Conservation (phyloP, 106 monocot species). For the Amphibolis antarctica region DNA sequence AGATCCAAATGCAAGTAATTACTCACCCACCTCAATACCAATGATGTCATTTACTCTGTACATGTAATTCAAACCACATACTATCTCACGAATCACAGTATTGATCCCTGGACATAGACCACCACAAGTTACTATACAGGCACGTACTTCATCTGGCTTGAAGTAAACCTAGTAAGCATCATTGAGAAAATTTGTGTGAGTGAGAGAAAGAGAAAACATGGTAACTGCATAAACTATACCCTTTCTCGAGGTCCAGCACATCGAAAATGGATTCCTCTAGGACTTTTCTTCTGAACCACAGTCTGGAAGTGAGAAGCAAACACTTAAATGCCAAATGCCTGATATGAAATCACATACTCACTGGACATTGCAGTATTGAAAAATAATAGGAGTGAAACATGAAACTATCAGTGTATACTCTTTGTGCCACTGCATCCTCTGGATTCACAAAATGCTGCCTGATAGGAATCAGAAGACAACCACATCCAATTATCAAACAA, state of each 20-base stretch:
- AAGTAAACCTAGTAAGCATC: constrained; percentile 10
- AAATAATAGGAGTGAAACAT: constrained; percentile 1
- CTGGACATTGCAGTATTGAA: not conserved
- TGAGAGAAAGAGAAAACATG: not conserved
- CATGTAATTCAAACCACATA: constrained; percentile 16
- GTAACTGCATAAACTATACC: not conserved
- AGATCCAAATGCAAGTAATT: not conserved
- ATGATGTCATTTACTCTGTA: constrained; percentile 14
- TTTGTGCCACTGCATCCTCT: constrained; percentile 10
- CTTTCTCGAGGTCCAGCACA: constrained; percentile 12
- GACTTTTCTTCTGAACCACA: constrained; percentile 6
- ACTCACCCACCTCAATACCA: constrained; percentile 7
- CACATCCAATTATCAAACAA: not conserved
- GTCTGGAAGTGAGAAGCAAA: not conserved
- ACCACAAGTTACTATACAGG: constrained; percentile 17
- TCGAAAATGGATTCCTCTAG: constrained; percentile 15
- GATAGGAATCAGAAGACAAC: not conserved
- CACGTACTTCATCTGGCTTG: constrained; percentile 9
- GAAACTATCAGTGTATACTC: constrained; percentile 1
- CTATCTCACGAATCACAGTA: constrained; percentile 16
- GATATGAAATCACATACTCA: not conserved
- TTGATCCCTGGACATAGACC: constrained; percentile 16
- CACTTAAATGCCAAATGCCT: not conserved
- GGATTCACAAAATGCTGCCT: constrained; percentile 7
- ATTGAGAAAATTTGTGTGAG: not conserved